Evolutionary conservation across 148 eudicot species (phyloP), one percentile per base, ranked within the genome.

Genomic region (Cornus kousa): DNA sequence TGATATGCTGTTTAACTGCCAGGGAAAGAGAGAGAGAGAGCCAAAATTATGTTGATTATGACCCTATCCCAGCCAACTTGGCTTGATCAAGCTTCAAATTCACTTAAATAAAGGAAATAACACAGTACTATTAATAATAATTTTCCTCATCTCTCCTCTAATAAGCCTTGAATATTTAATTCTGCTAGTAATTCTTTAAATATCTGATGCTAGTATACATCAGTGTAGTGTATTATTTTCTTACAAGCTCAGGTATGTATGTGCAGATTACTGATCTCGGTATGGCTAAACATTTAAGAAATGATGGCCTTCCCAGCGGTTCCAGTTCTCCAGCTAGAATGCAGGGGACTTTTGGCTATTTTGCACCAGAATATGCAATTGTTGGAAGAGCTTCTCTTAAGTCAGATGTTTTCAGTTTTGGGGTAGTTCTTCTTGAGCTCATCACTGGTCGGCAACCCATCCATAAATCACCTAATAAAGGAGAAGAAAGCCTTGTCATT

Each of bases 331-430:
- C 99, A 24, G 97, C 88, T 65, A 88, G 97, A 85, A 88, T 95
- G 90, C 94, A 91, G 80, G 99, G 99, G 70, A 95, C 97, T 23
- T 95, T 95, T 87, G 99, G 99, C 65, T 95, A 95, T 86, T 95
- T 95, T 82, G 99, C 99, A 65, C 99, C 99, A 10, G 99, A 95
- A 82, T 91, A 93, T 85, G 94, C 97, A 65, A 90, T 91, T 79
- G 83, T 89, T 68, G 99, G 99, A 72, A 89, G 87, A 88, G 97
- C 91, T 77, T 87, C 97, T 74, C 83, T 93, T 23, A 95, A 93
- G 80, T 93, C 99, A 0, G 99, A 95, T 86, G 97, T 95, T 78
- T 95, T 95, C 89, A 95, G 99, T 87, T 95, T 95, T 77, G 99
- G 99, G 72, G 97, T 95, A 24, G 99, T 95, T 83, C 97, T 95